Percentiles rank a stretch among this genome's conserved stretches.
Evolutionary conservation across 805 yeast species (phyloP).

Genomic region (Candida andamanensis): DNA sequence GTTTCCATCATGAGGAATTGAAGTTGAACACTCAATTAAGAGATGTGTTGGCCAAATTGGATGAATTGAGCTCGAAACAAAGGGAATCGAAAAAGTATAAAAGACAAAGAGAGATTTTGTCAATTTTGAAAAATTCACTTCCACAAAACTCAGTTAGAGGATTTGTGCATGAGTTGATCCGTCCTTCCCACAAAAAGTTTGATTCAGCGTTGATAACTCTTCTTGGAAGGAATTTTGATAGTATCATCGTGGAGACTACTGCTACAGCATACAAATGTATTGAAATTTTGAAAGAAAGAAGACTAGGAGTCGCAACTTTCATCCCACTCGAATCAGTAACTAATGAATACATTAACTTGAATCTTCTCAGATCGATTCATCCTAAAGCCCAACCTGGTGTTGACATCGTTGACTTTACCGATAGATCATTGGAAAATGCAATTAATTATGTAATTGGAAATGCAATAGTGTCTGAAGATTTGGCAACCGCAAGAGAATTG

Average conservation of each 20-base stretch:
- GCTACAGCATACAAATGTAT: slow-evolving; percentile 72
- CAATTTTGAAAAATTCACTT: slow-evolving; percentile 62
- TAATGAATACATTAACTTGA: slow-evolving; percentile 48
- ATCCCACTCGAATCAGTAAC: slow-evolving; percentile 78
- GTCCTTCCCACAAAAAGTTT: slow-evolving; percentile 68
- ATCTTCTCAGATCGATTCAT: slow-evolving; percentile 49
- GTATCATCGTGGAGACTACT: slow-evolving; percentile 74
- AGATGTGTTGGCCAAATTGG: slow-evolving; percentile 54
- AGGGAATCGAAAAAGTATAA: slow-evolving; percentile 71
- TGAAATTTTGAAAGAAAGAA: slow-evolving; percentile 72
- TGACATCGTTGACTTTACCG: slow-evolving; percentile 68
- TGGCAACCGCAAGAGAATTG: slow-evolving; percentile 62
- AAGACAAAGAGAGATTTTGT: slow-evolving; percentile 66
- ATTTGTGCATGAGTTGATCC: slow-evolving; percentile 70
- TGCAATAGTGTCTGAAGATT: slow-evolving; percentile 69
- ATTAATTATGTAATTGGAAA: slow-evolving; percentile 75
- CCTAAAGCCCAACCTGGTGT: slow-evolving; percentile 58
- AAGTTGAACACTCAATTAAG: slow-evolving; percentile 61
- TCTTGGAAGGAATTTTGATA: slow-evolving; percentile 73
- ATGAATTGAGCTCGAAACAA: slow-evolving; percentile 69
- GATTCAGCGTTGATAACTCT: slow-evolving; percentile 71
- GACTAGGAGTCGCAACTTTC: slow-evolving; percentile 80
- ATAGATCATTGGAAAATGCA: slow-evolving; percentile 65
- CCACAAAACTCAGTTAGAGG: slow-evolving; percentile 79
- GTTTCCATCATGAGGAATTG: slow-evolving; percentile 42